phyloP scores from a whole-genome alignment of 108 stramenopile species.

The Fistulifera solaris region DNA sequence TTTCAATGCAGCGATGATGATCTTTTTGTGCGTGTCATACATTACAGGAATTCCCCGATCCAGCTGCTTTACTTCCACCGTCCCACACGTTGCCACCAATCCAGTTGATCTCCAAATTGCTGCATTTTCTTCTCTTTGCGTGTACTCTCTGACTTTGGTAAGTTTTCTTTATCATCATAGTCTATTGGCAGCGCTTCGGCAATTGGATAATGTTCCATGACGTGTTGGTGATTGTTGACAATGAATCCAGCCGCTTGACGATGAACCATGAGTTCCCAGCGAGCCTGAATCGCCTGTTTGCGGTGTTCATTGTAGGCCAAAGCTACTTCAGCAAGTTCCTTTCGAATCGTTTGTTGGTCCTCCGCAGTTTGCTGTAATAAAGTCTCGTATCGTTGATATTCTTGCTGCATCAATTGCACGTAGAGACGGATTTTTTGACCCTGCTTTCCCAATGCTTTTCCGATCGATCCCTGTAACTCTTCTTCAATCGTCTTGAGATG shows the following conservation, averaged over 20 bases:
- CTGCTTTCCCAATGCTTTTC: slow-evolving; percentile 69
- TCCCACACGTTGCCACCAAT: slow-evolving; percentile 70
- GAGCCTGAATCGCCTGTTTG: slow-evolving; percentile 42
- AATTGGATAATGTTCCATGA: slow-evolving; percentile 63
- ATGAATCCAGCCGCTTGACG: slow-evolving; percentile 77
- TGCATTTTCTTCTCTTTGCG: slow-evolving; percentile 14
- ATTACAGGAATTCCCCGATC: too few relatives aligned
- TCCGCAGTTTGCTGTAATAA: slow-evolving; percentile 1
- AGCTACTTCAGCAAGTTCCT: slow-evolving; percentile 27
- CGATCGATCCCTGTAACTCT: slow-evolving; percentile 69
- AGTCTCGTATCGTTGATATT: neutral
- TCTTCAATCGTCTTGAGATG: slow-evolving; percentile 78
- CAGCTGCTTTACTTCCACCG: slow-evolving; percentile 47
- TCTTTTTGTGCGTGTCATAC: too few relatives aligned
- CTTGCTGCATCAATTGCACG: slow-evolving; percentile 40
- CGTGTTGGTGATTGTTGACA: slow-evolving; percentile 63
- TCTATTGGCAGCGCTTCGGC: slow-evolving; percentile 11
- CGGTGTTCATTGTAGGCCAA: slow-evolving; percentile 50
- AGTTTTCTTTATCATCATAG: too few relatives aligned
- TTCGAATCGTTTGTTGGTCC: neutral
- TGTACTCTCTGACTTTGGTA: slow-evolving; percentile 1
- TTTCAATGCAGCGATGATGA: too few relatives aligned
- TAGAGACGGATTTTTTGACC: slow-evolving; percentile 50
- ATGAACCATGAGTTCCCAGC: slow-evolving; percentile 84
- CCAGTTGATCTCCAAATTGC: slow-evolving; percentile 55